phyloP scores from a whole-genome alignment of 2,329 filamentous ascomycete species.

The Stachybotrys elegans region DNA sequence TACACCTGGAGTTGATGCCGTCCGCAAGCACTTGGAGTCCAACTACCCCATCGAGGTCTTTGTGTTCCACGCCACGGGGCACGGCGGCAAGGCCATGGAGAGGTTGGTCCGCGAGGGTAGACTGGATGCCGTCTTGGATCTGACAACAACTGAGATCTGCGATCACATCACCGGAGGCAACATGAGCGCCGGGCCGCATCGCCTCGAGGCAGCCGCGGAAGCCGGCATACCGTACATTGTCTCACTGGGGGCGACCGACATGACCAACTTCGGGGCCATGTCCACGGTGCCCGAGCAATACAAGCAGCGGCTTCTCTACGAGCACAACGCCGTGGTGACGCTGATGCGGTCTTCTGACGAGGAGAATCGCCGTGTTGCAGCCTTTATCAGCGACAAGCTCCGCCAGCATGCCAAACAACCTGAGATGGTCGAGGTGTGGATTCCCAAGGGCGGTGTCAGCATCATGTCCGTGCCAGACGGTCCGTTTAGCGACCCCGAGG shows the following conservation, averaged over 20 bases:
- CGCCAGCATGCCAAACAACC: constrained; percentile 28
- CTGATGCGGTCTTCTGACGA: constrained; percentile 58
- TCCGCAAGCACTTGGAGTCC: constrained; percentile 44
- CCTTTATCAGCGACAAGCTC: constrained; percentile 51
- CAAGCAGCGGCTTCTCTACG: constrained; percentile 44
- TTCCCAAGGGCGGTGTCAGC: constrained; percentile 58
- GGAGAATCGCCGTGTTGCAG: constrained; percentile 51
- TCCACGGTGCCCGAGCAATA: constrained; percentile 52
- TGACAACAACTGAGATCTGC: constrained; percentile 67
- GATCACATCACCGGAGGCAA: constrained; percentile 60
- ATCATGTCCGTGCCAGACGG: constrained; percentile 49
- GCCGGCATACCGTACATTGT: constrained; percentile 50
- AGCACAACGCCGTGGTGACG: constrained; percentile 63
- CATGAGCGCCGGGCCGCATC: constrained; percentile 51
- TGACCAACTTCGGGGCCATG: constrained; percentile 58
- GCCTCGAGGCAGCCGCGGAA: constrained; percentile 52
- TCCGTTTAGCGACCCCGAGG: constrained; percentile 43
- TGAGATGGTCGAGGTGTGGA: constrained; percentile 46
- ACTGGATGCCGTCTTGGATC: constrained; percentile 62
- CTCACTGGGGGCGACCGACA: constrained; percentile 51
- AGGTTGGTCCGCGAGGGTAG: constrained; percentile 49
- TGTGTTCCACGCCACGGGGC: constrained; percentile 66
- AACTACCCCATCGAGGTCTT: constrained; percentile 49
- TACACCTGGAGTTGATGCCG: constrained; percentile 56
- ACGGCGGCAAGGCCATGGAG: constrained; percentile 66